These are phyloP conservation scores for Nitzschia sp. DNA, from an alignment of 108 stramenopile species.

Conservation along the genomic window DNA sequence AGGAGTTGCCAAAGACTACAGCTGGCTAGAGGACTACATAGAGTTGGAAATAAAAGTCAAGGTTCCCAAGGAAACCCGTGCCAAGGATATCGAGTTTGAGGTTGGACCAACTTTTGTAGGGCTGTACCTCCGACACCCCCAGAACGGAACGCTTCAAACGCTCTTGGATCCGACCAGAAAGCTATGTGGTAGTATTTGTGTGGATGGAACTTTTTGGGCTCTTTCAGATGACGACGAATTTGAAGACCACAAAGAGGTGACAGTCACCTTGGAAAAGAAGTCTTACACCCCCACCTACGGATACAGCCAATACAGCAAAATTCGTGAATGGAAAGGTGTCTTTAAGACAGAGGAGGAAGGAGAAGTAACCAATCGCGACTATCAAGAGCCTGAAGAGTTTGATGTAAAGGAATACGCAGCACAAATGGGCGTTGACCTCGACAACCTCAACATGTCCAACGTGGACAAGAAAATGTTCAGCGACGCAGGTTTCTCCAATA, in stretches of 20 bases:
- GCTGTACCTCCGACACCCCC: slow-evolving; percentile 25
- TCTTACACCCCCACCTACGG: slow-evolving; percentile 56
- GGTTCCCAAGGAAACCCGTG: slow-evolving; percentile 61
- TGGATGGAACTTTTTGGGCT: slow-evolving; percentile 85
- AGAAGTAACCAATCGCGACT: slow-evolving; percentile 64
- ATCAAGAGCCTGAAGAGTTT: slow-evolving; percentile 76
- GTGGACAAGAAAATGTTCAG: slow-evolving; percentile 84
- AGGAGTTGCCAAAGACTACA: slow-evolving; percentile 65
- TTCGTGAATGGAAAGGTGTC: slow-evolving; percentile 75
- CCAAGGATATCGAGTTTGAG: slow-evolving; percentile 67
- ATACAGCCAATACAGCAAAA: no score
- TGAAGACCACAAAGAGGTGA: slow-evolving; percentile 43
- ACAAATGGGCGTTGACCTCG: slow-evolving; percentile 82
- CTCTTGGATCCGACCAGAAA: slow-evolving; percentile 62
- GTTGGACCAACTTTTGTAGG: slow-evolving; percentile 55
- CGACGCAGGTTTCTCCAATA: slow-evolving; percentile 65
- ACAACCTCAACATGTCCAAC: slow-evolving; percentile 83
- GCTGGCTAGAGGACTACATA: slow-evolving; percentile 79
- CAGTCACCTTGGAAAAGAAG: slow-evolving; percentile 69
- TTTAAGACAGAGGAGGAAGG: slow-evolving; percentile 65
- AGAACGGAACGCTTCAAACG: slow-evolving; percentile 7
- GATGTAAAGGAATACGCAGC: slow-evolving; percentile 79
- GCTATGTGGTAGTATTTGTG: slow-evolving; percentile 57
- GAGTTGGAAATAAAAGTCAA: slow-evolving; percentile 73
- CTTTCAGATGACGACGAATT: slow-evolving; percentile 51